Conservation (phyloP, 106 monocot species). For the Dioscorea dumetorum region DNA sequence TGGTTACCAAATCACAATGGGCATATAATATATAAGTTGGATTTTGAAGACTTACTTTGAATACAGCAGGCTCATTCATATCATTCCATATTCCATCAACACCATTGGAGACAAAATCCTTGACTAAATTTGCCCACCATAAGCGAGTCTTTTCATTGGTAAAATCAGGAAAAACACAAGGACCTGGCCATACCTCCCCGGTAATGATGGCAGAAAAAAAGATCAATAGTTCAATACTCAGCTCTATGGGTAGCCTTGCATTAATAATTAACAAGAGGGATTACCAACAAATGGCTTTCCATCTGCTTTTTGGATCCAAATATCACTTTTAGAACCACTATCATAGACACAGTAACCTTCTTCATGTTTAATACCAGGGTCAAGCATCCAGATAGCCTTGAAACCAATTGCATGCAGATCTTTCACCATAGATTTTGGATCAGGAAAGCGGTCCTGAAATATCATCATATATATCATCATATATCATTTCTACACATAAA, state of each 20-base stretch:
- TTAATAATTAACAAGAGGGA: constrained; percentile 1
- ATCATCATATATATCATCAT: neutral
- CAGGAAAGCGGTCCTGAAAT: constrained; percentile 74
- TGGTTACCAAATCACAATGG: no score
- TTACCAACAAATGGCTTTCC: constrained; percentile 79
- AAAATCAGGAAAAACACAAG: constrained; percentile 98
- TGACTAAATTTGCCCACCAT: constrained; percentile 96
- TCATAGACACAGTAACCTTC: constrained; percentile 90
- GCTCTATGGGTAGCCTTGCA: neutral
- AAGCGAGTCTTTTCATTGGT: constrained; percentile 54
- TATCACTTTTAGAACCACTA: constrained; percentile 68
- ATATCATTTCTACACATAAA: neutral
- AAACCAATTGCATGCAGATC: constrained; percentile 78
- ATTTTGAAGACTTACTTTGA: constrained; percentile 51
- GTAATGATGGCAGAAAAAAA: neutral
- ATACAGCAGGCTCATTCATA: constrained; percentile 98
- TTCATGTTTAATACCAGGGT: constrained; percentile 94
- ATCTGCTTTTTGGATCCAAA: constrained; percentile 72
- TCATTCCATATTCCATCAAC: constrained; percentile 99
- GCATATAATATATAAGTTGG: no score
- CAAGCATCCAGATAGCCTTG: constrained; percentile 99
- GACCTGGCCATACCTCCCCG: constrained; percentile 94
- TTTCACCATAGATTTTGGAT: constrained; percentile 79
- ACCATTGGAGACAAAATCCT: constrained; percentile 72
- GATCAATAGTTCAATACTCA: neutral